These are phyloP conservation scores for Filobasidium uniguttulatum DNA, from an alignment of 1,284 basidiomycete genomes.

Conservation along the genomic window DNA sequence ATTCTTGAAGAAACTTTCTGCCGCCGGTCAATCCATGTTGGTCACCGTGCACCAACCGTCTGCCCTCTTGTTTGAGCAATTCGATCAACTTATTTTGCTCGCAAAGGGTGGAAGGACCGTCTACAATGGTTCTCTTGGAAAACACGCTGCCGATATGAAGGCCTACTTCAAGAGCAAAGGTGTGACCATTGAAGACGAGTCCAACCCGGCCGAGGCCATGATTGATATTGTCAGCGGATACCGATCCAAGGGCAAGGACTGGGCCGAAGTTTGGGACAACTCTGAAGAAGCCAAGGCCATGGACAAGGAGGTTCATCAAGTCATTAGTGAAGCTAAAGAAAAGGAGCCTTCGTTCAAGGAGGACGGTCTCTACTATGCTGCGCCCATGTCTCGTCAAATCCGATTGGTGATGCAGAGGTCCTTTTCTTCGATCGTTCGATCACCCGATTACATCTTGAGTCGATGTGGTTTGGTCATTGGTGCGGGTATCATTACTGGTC, in stretches of 20 bases:
- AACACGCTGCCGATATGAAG: conserved; percentile 36
- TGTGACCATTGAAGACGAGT: conserved; percentile 28
- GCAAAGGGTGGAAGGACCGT: conserved; percentile 41
- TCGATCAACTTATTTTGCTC: conserved; percentile 41
- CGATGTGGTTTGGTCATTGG: conserved; percentile 24
- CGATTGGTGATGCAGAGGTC: conserved; percentile 1
- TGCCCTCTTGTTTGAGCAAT: conserved; percentile 28
- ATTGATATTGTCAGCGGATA: conserved; percentile 33
- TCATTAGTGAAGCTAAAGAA: conserved; percentile 22
- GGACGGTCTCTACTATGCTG: conserved; percentile 9
- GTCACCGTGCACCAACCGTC: conserved; percentile 28
- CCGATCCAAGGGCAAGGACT: conserved; percentile 43
- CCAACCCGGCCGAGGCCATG: conserved; percentile 42
- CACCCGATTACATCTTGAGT: conserved; percentile 31
- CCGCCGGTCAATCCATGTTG: conserved; percentile 48
- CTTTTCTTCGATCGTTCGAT: conserved; percentile 20
- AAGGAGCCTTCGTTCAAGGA: conserved; percentile 7
- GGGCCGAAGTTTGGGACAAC: conserved; percentile 56
- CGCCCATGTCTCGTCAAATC: conserved; percentile 2
- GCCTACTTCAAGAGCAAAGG: conserved; percentile 36
- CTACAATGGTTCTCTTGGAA: conserved; percentile 32
- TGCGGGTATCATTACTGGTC: conserved; percentile 62
- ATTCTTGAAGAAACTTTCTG: conserved; percentile 51
- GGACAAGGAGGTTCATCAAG: conserved; percentile 35
- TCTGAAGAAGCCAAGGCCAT: conserved; percentile 35